Evolutionary conservation across 768 basidiomycete species (phyloP), one percentile per base, ranked within the genome.

Genomic region (Daedalea quercina): DNA sequence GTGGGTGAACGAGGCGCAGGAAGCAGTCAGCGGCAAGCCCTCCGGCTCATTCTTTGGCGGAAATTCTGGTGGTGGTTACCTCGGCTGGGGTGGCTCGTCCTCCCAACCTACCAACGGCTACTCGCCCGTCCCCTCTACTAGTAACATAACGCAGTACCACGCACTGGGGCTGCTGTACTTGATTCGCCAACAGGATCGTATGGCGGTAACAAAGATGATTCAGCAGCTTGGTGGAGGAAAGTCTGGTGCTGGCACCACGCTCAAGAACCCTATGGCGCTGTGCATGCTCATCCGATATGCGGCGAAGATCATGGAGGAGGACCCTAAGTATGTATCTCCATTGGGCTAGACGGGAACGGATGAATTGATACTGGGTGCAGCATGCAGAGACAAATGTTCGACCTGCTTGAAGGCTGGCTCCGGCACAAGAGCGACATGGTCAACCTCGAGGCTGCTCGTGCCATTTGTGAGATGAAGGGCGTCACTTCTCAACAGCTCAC

Each of bases 371-470:
- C 28, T 11, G 6, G 28, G 28, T 11, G 1, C 60, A 99, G 95
- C 64, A 75, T 94, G 23, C 93, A 95, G 69, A 84, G 80, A 56
- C 93, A 90, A 62, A 95, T 97, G 80, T 75, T 92, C 49, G 96
- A 98, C 58, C 78, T 96, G 41, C 76, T 98, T 34, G 96, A 98
- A 65, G 86, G 89, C 31, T 94, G 94, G 85, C 74, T 98, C 54
- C 84, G 94, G 54, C 96, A 99, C 72, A 99, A 99, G 76, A 96
- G 93, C 60, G 96, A 99, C 67, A 99, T 97, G 95, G 96, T 99
- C 65, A 98, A 98, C 71, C 90, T 94, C 56, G 96, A 99, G 69
- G 96, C 96, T 20, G 95, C 96, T 3, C 87, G 96, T 42, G 94
- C 85, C 7, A 95, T 99, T 57, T 97, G 94, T 67, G 95, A 97